Evolutionary conservation across 2,329 filamentous ascomycete species (phyloP).

Genomic region (Exophiala alcalophila): DNA sequence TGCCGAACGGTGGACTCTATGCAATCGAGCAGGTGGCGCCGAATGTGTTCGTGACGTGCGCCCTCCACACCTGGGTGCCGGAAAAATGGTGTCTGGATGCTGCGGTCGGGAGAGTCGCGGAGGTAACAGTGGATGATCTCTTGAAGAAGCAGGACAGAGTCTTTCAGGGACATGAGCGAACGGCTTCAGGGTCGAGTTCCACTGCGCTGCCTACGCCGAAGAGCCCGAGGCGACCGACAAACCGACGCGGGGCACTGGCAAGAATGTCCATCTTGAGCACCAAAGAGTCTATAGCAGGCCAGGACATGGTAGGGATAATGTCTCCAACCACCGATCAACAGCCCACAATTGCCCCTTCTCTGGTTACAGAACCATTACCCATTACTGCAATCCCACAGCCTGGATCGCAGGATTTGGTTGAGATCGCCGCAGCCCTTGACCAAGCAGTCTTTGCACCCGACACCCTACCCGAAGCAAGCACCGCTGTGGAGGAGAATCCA

Average conservation of each 20-base stretch:
- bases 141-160: conserved; percentile 1
- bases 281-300: conserved; percentile 5
- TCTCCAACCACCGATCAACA: not conserved
- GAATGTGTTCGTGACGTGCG: conserved; percentile 17
- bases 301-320: not conserved
- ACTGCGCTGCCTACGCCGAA: conserved; percentile 15
- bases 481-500: conserved; percentile 5
- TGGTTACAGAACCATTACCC: not conserved
- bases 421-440: conserved; percentile 1
- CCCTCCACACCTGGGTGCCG: conserved; percentile 26
- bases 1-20: conserved; percentile 25
- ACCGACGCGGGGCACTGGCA: conserved; percentile 28
- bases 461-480: not conserved
- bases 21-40: conserved; percentile 26
- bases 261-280: conserved; percentile 28
- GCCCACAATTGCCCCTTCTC: not conserved
- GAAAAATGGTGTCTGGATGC: conserved; percentile 26
- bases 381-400: conserved; percentile 4
- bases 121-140: conserved; percentile 18
- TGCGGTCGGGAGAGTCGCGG: conserved; percentile 21
- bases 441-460: not conserved
- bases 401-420: conserved; percentile 7
- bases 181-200: conserved; percentile 14
- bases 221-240: conserved; percentile 26
- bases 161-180: conserved; percentile 9